These are phyloP conservation scores for Stagonosporopsis rhizophila DNA, from an alignment of 2,329 filamentous ascomycete species.

Conservation along the genomic window DNA sequence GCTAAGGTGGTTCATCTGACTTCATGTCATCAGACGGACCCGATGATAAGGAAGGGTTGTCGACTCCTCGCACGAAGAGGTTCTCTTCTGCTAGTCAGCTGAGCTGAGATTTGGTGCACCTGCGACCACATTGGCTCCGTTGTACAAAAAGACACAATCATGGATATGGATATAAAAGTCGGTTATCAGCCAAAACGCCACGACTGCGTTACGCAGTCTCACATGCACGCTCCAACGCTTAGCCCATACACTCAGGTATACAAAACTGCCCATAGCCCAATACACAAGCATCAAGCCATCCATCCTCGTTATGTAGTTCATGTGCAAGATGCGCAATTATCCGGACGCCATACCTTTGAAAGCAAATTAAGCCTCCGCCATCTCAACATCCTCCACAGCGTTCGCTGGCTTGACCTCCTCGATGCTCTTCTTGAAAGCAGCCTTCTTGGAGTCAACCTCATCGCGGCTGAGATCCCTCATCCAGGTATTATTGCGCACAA, in stretches of 20 bases:
- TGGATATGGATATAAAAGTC: conserved; percentile 8
- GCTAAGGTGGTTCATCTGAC: conserved; percentile 11
- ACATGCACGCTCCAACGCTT: conserved; percentile 12
- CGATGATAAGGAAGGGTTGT: background rate
- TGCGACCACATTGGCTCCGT: background rate
- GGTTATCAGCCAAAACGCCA: conserved; percentile 10
- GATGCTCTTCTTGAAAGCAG: conserved; percentile 41
- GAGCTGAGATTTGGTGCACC: background rate
- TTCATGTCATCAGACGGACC: background rate
- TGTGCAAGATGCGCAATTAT: background rate
- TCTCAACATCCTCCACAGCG: conserved; percentile 43
- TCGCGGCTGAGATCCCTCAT: conserved; percentile 57
- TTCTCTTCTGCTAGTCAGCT: background rate
- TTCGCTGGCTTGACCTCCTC: conserved; percentile 32
- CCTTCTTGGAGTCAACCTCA: conserved; percentile 55
- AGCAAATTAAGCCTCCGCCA: conserved; percentile 33
- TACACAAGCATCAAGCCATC: conserved; percentile 1
- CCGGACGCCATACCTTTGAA: conserved; percentile 6
- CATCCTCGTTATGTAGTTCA: conserved; percentile 7
- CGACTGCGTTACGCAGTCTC: conserved; percentile 11
- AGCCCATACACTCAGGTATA: conserved; percentile 12
- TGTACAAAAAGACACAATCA: background rate
- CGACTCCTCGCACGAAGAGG: background rate
- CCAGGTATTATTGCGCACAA: conserved; percentile 54
- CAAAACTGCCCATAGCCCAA: conserved; percentile 3